Evolutionary conservation across 768 basidiomycete genomes (phyloP), one percentile per base, ranked within the genome.

Genomic region (Auricularia sp.): DNA sequence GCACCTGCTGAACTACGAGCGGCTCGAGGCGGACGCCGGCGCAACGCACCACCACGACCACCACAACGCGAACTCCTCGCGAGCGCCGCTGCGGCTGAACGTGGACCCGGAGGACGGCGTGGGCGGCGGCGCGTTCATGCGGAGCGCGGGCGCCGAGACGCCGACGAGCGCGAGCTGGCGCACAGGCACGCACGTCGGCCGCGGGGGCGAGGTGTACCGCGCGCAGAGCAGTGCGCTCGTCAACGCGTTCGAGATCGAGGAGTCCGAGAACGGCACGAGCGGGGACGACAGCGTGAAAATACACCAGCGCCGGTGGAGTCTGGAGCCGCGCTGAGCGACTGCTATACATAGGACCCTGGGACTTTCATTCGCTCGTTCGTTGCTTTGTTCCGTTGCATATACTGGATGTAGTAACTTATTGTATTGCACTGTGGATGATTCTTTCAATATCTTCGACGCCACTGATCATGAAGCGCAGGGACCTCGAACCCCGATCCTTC

Each of bases 201-300:
- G 56, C 29, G 34, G 34, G 4, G 56, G 56, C 56, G 56, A 59
- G 24, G 24, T 59, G 56, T 59, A 59, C 34, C 56, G 56, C 34
- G 78, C 83, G 2, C 88, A 89, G 70, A 79, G 81, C 47, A 76
- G 80, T 6, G 85, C 86, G 16, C 77, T 95, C 33, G 94, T 93
- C 75, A 85, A 82, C 72, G 56, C 56, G 13, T 29, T 59, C 1
- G 56, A 59, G 56, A 35, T 59, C 0, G 56, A 59, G 8, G 56
- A 59, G 13, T 18, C 47, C 47, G 47, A 51, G 47, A 34, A 24
- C 34, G 56, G 34, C 29, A 33, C 29, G 21, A 59, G 56, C 24
- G 13, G 56, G 24, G 56, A 59, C 16, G 56, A 59, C 14, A 59
- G 56, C 56, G 56, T 10, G 56, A 14, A 29, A 21, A 18, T 51